These are phyloP conservation scores for Baorangia bicolor DNA, from an alignment of 768 basidiomycete genomes.

Conservation along the genomic window DNA sequence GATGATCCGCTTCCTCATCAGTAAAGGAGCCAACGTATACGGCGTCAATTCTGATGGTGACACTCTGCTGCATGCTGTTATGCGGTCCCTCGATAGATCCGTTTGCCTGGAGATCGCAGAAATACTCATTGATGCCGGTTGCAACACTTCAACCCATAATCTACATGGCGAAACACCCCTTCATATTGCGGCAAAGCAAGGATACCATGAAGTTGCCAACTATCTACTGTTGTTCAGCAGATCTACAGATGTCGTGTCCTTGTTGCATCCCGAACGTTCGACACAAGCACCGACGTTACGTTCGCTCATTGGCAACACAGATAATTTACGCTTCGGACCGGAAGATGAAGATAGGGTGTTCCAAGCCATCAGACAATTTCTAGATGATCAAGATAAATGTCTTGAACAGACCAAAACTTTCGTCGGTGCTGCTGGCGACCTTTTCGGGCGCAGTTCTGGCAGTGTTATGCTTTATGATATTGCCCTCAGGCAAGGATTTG, in stretches of 20 bases:
- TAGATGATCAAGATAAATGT: not conserved
- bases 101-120: not conserved
- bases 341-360: not conserved
- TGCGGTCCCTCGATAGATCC: not conserved
- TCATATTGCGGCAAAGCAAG: not conserved
- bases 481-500: not conserved
- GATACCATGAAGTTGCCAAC: not conserved
- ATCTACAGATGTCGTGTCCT: not conserved
- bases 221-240: not conserved
- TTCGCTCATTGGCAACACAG: not conserved
- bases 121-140: not conserved
- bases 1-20: slow-evolving; percentile 1
- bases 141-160: not conserved
- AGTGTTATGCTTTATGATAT: not conserved
- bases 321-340: not conserved
- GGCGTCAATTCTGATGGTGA: not conserved
- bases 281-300: not conserved
- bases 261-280: not conserved
- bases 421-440: not conserved
- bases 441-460: not conserved
- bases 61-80: not conserved
- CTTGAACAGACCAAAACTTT: not conserved
- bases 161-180: not conserved
- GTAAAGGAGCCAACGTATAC: not conserved
- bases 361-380: not conserved